Evolutionary conservation across 148 eudicot species (phyloP).

Genomic region (Rhododendron vialii): DNA sequence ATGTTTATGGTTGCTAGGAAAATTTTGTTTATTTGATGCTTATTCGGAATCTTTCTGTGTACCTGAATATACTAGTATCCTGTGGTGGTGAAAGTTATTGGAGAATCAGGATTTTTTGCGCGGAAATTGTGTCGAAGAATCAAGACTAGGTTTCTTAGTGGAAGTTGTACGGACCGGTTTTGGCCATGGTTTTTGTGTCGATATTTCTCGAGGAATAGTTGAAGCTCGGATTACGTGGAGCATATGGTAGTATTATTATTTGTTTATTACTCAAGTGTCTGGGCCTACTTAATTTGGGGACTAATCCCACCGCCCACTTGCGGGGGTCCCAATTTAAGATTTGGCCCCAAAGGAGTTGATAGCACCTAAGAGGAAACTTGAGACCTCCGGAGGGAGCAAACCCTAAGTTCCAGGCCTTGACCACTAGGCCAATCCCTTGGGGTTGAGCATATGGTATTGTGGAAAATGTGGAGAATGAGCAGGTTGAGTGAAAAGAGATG

Average conservation of each 20-base stretch:
- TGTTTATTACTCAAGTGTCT: too few relatives aligned
- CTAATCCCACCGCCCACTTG: neutral
- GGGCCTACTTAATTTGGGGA: too few relatives aligned
- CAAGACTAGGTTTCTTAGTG: neutral
- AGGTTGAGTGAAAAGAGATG: neutral
- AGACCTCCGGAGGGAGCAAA: too few relatives aligned
- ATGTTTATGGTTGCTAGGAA: neutral
- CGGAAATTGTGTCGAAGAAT: too few relatives aligned
- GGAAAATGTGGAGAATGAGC: neutral
- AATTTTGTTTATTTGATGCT: neutral
- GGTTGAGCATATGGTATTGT: neutral
- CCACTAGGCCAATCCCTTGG: too few relatives aligned
- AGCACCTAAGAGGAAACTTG: too few relatives aligned
- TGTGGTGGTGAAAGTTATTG: neutral
- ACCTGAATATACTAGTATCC: neutral
- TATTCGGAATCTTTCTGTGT: neutral
- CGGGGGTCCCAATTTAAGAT: neutral
- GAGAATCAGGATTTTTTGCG: neutral
- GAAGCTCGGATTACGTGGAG: neutral
- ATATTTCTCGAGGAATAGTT: neutral
- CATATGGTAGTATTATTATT: too few relatives aligned
- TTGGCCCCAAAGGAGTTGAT: too few relatives aligned
- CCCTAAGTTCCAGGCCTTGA: too few relatives aligned
- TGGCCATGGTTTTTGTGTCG: neutral
- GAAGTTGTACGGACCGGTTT: neutral